Evolutionary conservation across 1,284 basidiomycete species (phyloP).

Genomic region (Pascua sp.): DNA sequence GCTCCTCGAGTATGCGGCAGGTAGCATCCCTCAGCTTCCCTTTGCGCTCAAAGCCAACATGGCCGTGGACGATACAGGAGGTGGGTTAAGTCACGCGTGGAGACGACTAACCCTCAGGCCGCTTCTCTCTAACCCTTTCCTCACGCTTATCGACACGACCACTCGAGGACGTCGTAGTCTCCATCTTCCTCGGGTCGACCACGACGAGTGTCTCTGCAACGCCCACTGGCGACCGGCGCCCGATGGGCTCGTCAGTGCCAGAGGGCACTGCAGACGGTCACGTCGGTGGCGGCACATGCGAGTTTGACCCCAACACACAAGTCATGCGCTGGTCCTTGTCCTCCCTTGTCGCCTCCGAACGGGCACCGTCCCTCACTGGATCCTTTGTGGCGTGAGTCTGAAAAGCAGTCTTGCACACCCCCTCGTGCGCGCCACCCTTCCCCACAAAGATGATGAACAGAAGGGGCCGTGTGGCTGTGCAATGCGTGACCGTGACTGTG

Average conservation of each 20-base stretch:
- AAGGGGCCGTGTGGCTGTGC: not conserved
- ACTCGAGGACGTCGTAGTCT: conserved; percentile 67
- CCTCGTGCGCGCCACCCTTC: not conserved
- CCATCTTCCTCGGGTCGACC: conserved; percentile 69
- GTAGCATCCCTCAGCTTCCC: conserved; percentile 58
- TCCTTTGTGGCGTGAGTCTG: conserved; percentile 59
- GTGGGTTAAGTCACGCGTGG: conserved; percentile 53
- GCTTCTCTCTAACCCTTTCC: conserved; percentile 66
- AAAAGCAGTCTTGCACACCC: too few species aligned
- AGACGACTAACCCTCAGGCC: conserved; percentile 55
- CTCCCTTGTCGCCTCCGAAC: conserved; percentile 64
- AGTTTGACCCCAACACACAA: conserved; percentile 66
- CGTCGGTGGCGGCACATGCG: conserved; percentile 66
- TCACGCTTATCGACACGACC: conserved; percentile 63
- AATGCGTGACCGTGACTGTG: not conserved
- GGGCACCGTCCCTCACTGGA: conserved; percentile 67
- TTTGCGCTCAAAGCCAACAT: conserved; percentile 62
- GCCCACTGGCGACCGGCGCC: conserved; percentile 40
- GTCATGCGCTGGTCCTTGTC: conserved; percentile 71
- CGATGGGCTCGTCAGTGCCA: conserved; percentile 21
- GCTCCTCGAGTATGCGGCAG: conserved; percentile 71
- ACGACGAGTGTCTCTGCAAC: conserved; percentile 55
- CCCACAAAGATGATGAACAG: not conserved
- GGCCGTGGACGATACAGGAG: conserved; percentile 61
- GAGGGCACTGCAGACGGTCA: conserved; percentile 34